Evolutionary conservation across 495 filamentous ascomycete species (phyloP), one percentile per base, ranked within the genome.

Genomic region (Neurospora cerealis): DNA sequence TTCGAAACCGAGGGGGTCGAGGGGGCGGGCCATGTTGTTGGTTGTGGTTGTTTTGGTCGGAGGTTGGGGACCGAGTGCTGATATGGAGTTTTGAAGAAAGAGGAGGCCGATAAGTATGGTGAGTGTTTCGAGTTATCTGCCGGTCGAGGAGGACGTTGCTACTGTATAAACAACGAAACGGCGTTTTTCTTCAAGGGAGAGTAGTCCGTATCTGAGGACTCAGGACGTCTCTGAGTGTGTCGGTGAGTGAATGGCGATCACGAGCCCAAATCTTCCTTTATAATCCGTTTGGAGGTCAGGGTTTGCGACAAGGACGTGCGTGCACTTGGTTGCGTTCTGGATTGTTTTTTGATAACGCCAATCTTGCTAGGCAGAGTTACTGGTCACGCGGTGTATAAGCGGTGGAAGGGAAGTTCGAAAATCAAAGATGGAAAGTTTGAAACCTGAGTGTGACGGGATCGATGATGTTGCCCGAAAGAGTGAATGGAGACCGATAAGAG

Each of bases 1-100:
- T 66, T 88, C 84, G 70, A 81, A 74, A 70, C 74, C 78, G 73
- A 76, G 70, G 24, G 77, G n/a, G 62, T 71, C 70, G 66, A 79
- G 73, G 40, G 32, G 71, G 42, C 71, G n/a, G 21, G 3, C 41
- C 66, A 21, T n/a, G 48, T 76, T 73, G 72, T 70, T 76, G 80
- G 38, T 80, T 34, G 79, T 38, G 82, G 82, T 82, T 19, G 15
- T 83, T 85, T 37, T 73, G 74, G 24, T 66, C 8, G 19, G 19
- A 9, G 70, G 28, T 66, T 28, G 69, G 36, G 7, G 34, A 13
- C 17, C 69, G 32, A 36, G 32, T n/a, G 19, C 15, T 75, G 24
- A 11, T 39, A 28, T 71, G 24, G 24, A 28, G 24, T 28, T 28
- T 28, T 28, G 24, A 28, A 28, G 24, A 28, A 28, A 28, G 24